phyloP scores from a whole-genome alignment of 768 basidiomycete species.

The Hortiboletus campestris region DNA sequence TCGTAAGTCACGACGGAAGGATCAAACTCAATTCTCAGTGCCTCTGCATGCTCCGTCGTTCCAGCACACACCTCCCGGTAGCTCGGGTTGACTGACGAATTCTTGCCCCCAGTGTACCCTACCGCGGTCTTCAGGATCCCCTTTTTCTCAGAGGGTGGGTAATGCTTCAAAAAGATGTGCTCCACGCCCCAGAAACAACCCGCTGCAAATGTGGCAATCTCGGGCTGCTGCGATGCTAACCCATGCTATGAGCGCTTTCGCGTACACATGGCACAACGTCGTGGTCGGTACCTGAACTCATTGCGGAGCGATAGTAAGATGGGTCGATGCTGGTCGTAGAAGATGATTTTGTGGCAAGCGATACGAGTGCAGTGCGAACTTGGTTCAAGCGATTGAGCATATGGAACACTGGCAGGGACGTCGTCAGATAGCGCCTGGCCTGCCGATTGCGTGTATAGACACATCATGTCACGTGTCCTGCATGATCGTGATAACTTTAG shows the following conservation, averaged over 20 bases:
- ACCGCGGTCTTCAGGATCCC: conserved; percentile 74
- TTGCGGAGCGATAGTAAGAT: conserved; percentile 38
- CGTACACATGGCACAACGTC: neutral
- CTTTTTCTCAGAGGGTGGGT: conserved; percentile 65
- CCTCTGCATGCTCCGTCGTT: conserved; percentile 84
- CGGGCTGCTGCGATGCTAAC: conserved; percentile 43
- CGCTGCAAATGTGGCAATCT: conserved; percentile 46
- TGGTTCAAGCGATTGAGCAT: conserved; percentile 30
- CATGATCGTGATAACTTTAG: conserved; percentile 5
- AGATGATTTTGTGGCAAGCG: conserved; percentile 19
- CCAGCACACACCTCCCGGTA: conserved; percentile 82
- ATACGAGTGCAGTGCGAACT: conserved; percentile 19
- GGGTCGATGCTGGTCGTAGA: conserved; percentile 32
- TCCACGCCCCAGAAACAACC: conserved; percentile 90
- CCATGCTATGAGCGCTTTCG: conserved; percentile 8
- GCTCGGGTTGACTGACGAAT: conserved; percentile 50
- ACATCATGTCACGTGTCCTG: neutral
- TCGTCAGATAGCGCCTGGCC: neutral
- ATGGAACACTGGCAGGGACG: neutral
- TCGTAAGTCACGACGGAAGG: conserved; percentile 73
- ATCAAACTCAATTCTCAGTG: conserved; percentile 84
- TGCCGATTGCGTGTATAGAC: neutral
- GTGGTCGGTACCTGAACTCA: conserved; percentile 33
- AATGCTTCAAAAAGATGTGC: conserved; percentile 81
- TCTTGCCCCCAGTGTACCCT: conserved; percentile 76